These are phyloP conservation scores for Sindora glabra DNA, from an alignment of 306 rosid genomes.

Conservation along the genomic window DNA sequence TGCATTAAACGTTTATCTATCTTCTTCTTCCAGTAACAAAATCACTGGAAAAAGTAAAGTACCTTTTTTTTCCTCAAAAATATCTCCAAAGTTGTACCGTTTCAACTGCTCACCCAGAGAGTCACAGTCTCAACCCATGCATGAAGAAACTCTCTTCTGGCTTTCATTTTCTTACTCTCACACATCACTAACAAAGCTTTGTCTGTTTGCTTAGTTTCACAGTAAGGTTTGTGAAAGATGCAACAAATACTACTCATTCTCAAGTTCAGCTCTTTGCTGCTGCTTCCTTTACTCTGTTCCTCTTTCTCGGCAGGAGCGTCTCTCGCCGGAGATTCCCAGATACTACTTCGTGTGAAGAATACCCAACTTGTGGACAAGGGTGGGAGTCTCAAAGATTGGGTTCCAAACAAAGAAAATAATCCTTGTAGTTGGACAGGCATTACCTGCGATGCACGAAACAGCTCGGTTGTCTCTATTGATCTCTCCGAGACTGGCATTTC, in stretches of 20 bases:
- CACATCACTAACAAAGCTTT: neutral
- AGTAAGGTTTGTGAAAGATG: conserved; percentile 9
- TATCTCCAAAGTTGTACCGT: no score
- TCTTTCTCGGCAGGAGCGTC: neutral
- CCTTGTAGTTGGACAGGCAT: conserved; percentile 76
- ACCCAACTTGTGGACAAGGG: conserved; percentile 41
- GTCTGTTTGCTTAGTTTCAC: neutral
- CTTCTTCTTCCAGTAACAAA: no score
- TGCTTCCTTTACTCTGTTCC: neutral
- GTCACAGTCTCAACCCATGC: neutral
- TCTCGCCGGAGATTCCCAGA: conserved; percentile 28
- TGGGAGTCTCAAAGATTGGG: conserved; percentile 44
- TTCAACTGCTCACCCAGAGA: neutral
- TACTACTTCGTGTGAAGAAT: conserved; percentile 51
- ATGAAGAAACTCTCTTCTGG: neutral
- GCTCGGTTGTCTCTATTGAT: conserved; percentile 39
- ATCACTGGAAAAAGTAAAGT: no score
- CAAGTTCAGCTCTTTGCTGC: neutral
- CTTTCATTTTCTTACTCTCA: neutral
- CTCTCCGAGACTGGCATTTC: conserved; percentile 21
- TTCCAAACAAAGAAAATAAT: neutral
- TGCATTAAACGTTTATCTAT: no score
- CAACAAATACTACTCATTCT: neutral
- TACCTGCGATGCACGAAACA: conserved; percentile 34
- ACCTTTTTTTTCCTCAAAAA: no score